Percentiles rank a stretch among this genome's conserved stretches.
phyloP scores from a whole-genome alignment of 2,329 filamentous ascomycete genomes.

The Tolypocladium pustulatum region DNA sequence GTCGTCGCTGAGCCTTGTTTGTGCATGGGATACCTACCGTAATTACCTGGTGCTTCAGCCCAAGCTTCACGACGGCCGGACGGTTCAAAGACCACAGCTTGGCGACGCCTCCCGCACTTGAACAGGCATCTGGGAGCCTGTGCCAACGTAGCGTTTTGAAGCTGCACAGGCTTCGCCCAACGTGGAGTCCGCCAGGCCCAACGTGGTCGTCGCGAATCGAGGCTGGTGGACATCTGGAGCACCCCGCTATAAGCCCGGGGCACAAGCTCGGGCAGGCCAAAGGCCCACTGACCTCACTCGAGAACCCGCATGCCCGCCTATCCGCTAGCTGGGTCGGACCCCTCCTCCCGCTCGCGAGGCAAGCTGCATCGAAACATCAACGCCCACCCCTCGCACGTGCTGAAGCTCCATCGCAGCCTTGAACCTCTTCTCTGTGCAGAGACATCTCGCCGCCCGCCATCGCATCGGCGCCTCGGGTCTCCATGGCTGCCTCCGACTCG shows the following conservation, averaged over 20 bases:
- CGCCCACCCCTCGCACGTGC: no score
- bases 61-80: background rate
- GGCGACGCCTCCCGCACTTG: no score
- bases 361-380: background rate
- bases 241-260: background rate
- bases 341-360: background rate
- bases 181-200: background rate
- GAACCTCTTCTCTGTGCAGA: background rate
- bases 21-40: background rate
- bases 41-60: no score
- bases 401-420: background rate
- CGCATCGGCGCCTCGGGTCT: slow-evolving; percentile 3
- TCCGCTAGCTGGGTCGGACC: background rate
- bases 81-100: no score
- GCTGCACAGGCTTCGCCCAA: background rate
- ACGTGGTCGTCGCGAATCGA: background rate
- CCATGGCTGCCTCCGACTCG: slow-evolving; percentile 25
- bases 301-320: background rate
- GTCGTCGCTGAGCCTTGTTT: background rate
- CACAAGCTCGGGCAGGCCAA: background rate
- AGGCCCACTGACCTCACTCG: background rate
- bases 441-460: background rate
- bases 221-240: background rate
- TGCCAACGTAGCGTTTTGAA: no score
- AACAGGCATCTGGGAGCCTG: no score